These are phyloP conservation scores for Diutina neorugosa DNA, from an alignment of 1,139 yeast genomes.

Conservation along the genomic window DNA sequence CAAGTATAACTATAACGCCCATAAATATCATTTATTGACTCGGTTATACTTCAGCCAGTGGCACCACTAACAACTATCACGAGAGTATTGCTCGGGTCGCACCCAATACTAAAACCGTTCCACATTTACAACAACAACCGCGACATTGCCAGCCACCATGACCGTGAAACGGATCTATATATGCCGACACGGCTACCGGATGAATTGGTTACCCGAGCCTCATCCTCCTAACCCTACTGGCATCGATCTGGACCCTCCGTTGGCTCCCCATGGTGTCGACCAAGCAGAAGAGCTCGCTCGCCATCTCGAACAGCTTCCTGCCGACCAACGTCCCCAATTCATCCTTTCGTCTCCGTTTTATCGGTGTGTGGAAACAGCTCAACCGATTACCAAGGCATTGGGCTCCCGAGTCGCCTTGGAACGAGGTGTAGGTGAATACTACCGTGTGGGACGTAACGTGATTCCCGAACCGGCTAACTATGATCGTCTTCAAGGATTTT, in stretches of 20 bases:
- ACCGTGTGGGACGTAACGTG: slow-evolving; percentile 38
- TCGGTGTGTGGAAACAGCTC: slow-evolving; percentile 76
- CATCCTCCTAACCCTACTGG: slow-evolving; percentile 72
- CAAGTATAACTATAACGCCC: too few species aligned
- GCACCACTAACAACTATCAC: too few species aligned
- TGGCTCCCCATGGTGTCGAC: slow-evolving; percentile 68
- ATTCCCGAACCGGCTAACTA: slow-evolving; percentile 51
- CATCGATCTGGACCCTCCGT: slow-evolving; percentile 67
- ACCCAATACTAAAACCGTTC: neutral
- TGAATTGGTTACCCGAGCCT: slow-evolving; percentile 74
- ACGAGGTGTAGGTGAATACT: slow-evolving; percentile 67
- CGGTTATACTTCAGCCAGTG: too few species aligned
- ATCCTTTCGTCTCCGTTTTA: slow-evolving; percentile 77
- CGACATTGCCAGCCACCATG: slow-evolving; percentile 25
- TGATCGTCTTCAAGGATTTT: slow-evolving; percentile 34
- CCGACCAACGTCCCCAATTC: slow-evolving; percentile 43
- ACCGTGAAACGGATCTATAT: slow-evolving; percentile 33
- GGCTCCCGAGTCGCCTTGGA: slow-evolving; percentile 51
- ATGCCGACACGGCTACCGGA: slow-evolving; percentile 66
- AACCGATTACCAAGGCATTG: slow-evolving; percentile 48
- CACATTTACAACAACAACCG: neutral
- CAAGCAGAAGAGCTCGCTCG: slow-evolving; percentile 69
- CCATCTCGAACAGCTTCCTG: slow-evolving; percentile 25
- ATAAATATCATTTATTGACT: too few species aligned
- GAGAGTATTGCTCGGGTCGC: too few species aligned